Percentiles rank a stretch among this genome's conserved stretches.
These are phyloP conservation scores for Emiliania huxleyi DNA, from an alignment of 78 protist species.

Conservation along the genomic window DNA sequence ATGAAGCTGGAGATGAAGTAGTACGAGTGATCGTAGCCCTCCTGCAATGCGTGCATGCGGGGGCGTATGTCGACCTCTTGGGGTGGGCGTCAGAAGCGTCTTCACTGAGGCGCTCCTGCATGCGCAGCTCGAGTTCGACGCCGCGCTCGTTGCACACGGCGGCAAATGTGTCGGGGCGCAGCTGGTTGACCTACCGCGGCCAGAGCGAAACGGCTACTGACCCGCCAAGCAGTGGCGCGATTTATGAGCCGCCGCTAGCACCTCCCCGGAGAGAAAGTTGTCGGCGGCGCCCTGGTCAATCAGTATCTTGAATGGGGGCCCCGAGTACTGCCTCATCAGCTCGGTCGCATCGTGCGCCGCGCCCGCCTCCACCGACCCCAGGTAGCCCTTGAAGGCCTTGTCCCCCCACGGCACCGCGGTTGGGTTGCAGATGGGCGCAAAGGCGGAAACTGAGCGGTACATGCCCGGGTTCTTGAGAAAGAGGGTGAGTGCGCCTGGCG, in stretches of 20 bases:
- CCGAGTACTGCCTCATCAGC: not conserved
- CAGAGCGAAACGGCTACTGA: not conserved
- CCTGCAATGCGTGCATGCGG: no score
- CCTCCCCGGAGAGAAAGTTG: not conserved
- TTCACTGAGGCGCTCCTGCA: no score
- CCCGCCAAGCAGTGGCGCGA: not conserved
- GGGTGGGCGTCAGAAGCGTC: no score
- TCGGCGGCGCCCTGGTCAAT: conserved; percentile 5
- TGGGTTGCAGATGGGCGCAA: conserved; percentile 79
- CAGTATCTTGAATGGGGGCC: not conserved
- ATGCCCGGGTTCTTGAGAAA: conserved; percentile 60
- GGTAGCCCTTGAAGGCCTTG: conserved; percentile 19
- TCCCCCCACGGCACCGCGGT: conserved; percentile 14
- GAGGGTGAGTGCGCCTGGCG: conserved; percentile 12
- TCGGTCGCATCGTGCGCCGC: not conserved
- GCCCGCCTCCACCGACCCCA: conserved; percentile 31
- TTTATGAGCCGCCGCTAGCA: no score
- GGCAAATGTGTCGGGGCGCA: not conserved
- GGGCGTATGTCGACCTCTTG: no score
- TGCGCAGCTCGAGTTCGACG: not conserved
- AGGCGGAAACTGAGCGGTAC: conserved; percentile 81
- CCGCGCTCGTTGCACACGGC: not conserved
- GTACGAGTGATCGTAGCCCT: conserved; percentile 48
- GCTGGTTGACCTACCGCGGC: not conserved
- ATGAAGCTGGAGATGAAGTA: conserved; percentile 36